Conservation (phyloP, 2,329 filamentous ascomycete species). For the Aspergillus chevalieri region DNA sequence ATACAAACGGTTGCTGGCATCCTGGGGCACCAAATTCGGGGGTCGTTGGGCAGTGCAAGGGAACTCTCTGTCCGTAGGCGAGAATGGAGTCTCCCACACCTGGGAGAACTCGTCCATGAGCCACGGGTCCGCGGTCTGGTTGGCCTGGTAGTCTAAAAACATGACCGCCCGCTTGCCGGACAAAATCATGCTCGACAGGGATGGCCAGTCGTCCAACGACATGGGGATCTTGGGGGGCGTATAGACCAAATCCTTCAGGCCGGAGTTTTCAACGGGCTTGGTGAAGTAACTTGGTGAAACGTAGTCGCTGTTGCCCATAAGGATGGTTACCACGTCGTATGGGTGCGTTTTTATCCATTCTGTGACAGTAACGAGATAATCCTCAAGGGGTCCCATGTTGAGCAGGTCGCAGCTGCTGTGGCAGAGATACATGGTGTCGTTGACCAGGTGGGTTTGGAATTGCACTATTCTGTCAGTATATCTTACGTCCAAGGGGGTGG, state of each 20-base stretch:
- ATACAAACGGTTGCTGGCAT: conserved; percentile 61
- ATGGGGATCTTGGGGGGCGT: conserved; percentile 65
- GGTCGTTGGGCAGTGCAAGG: conserved; percentile 76
- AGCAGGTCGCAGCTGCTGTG: conserved; percentile 78
- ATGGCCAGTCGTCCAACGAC: conserved; percentile 73
- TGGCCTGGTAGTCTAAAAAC: conserved; percentile 79
- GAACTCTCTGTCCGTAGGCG: conserved; percentile 61
- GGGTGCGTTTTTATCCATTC: conserved; percentile 70
- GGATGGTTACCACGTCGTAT: conserved; percentile 79
- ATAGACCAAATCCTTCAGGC: conserved; percentile 68
- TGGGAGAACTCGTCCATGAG: conserved; percentile 81
- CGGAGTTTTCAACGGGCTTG: conserved; percentile 62
- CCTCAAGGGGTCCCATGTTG: conserved; percentile 69
- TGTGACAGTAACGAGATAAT: conserved; percentile 63
- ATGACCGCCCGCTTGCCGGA: conserved; percentile 65
- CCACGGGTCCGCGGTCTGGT: conserved; percentile 74
- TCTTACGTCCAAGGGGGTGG: not conserved
- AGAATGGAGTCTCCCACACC: conserved; percentile 87
- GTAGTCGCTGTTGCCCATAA: conserved; percentile 79
- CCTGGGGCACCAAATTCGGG: conserved; percentile 52
- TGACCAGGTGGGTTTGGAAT: conserved; percentile 53
- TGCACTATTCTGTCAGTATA: conserved; percentile 41
- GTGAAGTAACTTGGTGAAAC: conserved; percentile 60
- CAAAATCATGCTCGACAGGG: conserved; percentile 69
- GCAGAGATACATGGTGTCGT: conserved; percentile 66